Conservation (phyloP, 805 yeast genomes). For the Nakazawaea ernobii region DNA sequence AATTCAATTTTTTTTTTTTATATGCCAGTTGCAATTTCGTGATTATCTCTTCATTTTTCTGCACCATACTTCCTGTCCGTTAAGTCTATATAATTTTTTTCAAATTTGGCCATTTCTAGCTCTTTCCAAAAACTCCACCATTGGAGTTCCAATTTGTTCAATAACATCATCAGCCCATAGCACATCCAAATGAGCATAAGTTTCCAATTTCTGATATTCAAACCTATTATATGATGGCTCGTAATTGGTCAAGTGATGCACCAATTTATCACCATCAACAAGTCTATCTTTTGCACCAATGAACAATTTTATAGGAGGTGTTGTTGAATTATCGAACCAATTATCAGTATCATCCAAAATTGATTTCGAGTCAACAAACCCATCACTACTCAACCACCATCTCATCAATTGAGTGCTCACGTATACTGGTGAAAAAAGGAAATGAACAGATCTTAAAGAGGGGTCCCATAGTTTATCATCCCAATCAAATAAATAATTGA, state of each 20-base stretch:
- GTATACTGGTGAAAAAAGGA: constrained; percentile 80
- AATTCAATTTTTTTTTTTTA: too few relatives aligned
- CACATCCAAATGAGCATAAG: constrained; percentile 85
- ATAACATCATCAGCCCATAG: constrained; percentile 84
- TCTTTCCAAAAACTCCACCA: constrained; percentile 27
- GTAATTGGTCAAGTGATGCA: constrained; percentile 53
- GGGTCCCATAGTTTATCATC: constrained; percentile 71
- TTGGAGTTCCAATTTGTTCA: constrained; percentile 53
- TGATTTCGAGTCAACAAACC: constrained; percentile 45
- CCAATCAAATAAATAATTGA: constrained; percentile 87
- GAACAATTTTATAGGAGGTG: constrained; percentile 61
- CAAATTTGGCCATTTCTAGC: too few relatives aligned
- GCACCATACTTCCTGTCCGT: background rate
- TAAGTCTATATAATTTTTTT: background rate
- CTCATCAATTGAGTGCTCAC: constrained; percentile 77
- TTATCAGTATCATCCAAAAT: constrained; percentile 45
- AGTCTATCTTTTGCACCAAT: constrained; percentile 70
- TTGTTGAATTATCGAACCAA: constrained; percentile 44
- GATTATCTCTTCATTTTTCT: too few relatives aligned
- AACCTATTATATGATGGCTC: constrained; percentile 46
- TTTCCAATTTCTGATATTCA: constrained; percentile 39
- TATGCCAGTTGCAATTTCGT: too few relatives aligned
- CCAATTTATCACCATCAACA: constrained; percentile 68
- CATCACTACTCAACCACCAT: constrained; percentile 77
- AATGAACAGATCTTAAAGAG: constrained; percentile 62